Percentiles rank a stretch among this genome's conserved stretches.
These are phyloP conservation scores for Pulveroboletus sp. DNA, from an alignment of 1,284 basidiomycete genomes.

Conservation along the genomic window DNA sequence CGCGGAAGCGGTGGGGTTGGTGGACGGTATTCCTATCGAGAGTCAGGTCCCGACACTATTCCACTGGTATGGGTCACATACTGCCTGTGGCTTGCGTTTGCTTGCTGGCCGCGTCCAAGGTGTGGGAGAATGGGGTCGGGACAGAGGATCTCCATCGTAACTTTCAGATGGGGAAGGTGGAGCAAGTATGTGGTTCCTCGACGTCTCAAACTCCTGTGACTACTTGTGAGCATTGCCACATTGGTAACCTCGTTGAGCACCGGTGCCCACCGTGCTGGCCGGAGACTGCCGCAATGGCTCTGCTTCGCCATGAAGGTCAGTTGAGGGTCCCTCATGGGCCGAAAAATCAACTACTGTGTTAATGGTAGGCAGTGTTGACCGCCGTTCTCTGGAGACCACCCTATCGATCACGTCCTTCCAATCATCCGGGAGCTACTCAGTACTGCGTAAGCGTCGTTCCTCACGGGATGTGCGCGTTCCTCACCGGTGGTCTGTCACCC, in stretches of 20 bases:
- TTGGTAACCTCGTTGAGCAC: slow-evolving; percentile 27
- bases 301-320: slow-evolving; percentile 30
- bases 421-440: slow-evolving; percentile 46
- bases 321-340: slow-evolving; percentile 27
- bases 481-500: slow-evolving; percentile 45
- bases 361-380: slow-evolving; percentile 34
- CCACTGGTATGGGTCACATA: slow-evolving; percentile 17
- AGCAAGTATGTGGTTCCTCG: slow-evolving; percentile 31
- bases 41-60: slow-evolving; percentile 3
- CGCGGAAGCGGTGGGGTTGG: slow-evolving; percentile 53
- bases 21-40: slow-evolving; percentile 46
- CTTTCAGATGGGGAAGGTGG: slow-evolving; percentile 36
- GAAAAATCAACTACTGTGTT: slow-evolving; percentile 36
- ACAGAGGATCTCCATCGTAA: slow-evolving; percentile 35
- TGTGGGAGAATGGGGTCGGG: slow-evolving; percentile 34
- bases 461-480: slow-evolving; percentile 13
- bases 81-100: slow-evolving; percentile 36
- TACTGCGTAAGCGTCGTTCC: slow-evolving; percentile 9
- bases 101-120: slow-evolving; percentile 26
- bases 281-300: slow-evolving; percentile 36
- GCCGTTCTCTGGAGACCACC: slow-evolving; percentile 33
- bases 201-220: slow-evolving; percentile 33
- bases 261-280: slow-evolving; percentile 33
- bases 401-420: slow-evolving; percentile 46
- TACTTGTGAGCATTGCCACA: slow-evolving; percentile 27